These are phyloP conservation scores for Cyclostephanos invisitatus DNA, from an alignment of 108 stramenopile species.

Conservation along the genomic window DNA sequence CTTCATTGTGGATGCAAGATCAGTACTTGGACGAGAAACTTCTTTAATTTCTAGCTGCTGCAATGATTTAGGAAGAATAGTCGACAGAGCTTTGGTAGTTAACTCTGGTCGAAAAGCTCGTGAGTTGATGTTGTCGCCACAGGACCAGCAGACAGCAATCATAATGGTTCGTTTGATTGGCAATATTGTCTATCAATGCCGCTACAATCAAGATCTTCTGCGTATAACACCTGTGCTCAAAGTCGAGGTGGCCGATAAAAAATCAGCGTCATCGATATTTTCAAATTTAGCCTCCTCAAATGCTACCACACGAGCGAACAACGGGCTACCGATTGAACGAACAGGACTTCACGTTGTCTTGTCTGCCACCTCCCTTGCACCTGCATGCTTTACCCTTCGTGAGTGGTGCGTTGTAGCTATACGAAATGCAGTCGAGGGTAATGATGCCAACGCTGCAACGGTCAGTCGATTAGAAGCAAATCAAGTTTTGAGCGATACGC, in stretches of 20 bases:
- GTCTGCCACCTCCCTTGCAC: conserved; percentile 72
- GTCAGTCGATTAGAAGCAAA: conserved; percentile 73
- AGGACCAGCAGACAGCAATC: conserved; percentile 63
- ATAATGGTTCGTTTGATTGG: conserved; percentile 69
- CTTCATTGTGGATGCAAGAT: conserved; percentile 27
- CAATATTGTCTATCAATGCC: conserved; percentile 72
- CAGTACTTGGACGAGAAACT: conserved; percentile 59
- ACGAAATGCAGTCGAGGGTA: conserved; percentile 74
- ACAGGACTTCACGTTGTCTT: conserved; percentile 77
- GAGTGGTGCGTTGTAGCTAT: conserved; percentile 89
- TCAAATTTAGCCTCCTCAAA: not conserved
- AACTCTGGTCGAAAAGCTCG: conserved; percentile 57
- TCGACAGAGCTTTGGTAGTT: conserved; percentile 54
- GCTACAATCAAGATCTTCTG: conserved; percentile 70
- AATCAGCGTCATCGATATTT: not conserved
- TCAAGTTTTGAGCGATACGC: conserved; percentile 57
- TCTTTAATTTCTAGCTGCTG: conserved; percentile 45
- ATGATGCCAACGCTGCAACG: conserved; percentile 62
- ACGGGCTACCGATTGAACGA: conserved; percentile 20
- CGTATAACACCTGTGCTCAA: conserved; percentile 50
- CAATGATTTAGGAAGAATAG: conserved; percentile 52
- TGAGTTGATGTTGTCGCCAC: conserved; percentile 51
- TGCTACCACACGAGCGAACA: not conserved
- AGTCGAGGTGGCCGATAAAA: not conserved
- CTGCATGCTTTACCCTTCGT: conserved; percentile 79